phyloP scores from a whole-genome alignment of 441 rosid genomes.

The Mallotus repandus region DNA sequence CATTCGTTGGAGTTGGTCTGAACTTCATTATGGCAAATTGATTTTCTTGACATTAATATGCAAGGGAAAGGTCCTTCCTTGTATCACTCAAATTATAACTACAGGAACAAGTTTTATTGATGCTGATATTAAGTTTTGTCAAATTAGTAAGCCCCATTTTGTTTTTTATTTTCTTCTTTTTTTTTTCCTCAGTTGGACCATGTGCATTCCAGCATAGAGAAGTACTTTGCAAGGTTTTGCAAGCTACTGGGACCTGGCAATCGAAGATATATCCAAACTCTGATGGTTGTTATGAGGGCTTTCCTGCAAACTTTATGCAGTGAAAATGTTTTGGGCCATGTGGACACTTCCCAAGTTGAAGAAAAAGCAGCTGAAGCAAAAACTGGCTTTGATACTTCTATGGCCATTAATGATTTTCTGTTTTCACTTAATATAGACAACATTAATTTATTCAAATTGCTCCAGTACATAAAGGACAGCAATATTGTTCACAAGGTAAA shows the following conservation, averaged over 20 bases:
- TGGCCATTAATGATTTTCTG: conserved; percentile 83
- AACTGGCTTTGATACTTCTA: conserved; percentile 43
- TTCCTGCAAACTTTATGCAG: conserved; percentile 53
- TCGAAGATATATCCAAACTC: conserved; percentile 90
- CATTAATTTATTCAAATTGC: conserved; percentile 82
- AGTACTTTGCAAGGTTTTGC: conserved; percentile 73
- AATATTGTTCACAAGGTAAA: conserved; percentile 84
- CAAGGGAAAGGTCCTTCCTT: neutral
- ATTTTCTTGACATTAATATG: neutral
- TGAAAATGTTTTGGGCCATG: conserved; percentile 35
- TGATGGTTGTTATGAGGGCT: conserved; percentile 68
- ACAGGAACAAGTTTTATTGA: neutral
- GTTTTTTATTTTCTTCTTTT: conserved; percentile 17
- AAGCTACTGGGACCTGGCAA: conserved; percentile 80
- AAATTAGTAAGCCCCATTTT: no score
- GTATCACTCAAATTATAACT: conserved; percentile 1
- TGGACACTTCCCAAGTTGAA: conserved; percentile 33
- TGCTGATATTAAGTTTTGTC: neutral
- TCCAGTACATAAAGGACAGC: conserved; percentile 77
- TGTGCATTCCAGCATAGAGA: conserved; percentile 62
- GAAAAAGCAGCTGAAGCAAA: conserved; percentile 37
- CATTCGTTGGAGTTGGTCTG: neutral
- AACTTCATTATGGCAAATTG: neutral
- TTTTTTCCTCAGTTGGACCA: conserved; percentile 56
- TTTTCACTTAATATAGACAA: conserved; percentile 85